These are phyloP conservation scores for Lachancea lanzarotensis DNA, from an alignment of 805 yeast species.

Conservation along the genomic window DNA sequence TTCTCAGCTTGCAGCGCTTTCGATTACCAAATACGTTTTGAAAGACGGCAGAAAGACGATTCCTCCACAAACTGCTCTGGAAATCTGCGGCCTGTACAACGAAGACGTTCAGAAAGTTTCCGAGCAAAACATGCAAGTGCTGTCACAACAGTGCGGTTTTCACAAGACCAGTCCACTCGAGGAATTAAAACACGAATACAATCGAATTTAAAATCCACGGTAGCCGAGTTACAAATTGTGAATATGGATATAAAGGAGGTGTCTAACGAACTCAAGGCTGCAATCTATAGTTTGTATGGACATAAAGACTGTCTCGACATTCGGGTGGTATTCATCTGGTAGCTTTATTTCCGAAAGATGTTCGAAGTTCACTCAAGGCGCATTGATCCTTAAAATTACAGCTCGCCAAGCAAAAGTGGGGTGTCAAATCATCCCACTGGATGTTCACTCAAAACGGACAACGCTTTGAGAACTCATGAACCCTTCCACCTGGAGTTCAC, in stretches of 20 bases:
- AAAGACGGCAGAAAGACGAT: conserved; percentile 75
- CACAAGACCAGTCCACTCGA: conserved; percentile 26
- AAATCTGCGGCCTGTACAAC: conserved; percentile 48
- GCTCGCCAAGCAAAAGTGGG: too few species aligned
- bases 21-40: conserved; percentile 73
- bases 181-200: conserved; percentile 13
- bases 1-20: conserved; percentile 45
- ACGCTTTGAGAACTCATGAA: too few species aligned
- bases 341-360: too few species aligned
- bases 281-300: too few species aligned
- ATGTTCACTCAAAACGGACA: too few species aligned
- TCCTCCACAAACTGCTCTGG: conserved; percentile 53
- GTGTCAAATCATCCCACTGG: too few species aligned
- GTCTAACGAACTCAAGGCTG: too few species aligned
- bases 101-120: conserved; percentile 43
- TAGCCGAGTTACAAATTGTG: not conserved
- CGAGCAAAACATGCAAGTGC: conserved; percentile 32
- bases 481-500: too few species aligned
- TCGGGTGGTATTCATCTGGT: too few species aligned
- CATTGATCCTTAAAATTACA: too few species aligned
- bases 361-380: too few species aligned
- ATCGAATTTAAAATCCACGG: not conserved
- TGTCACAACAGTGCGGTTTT: conserved; percentile 25
- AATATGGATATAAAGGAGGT: not conserved
- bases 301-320: too few species aligned